Evolutionary conservation across 2,329 filamentous ascomycete genomes (phyloP).

Genomic region (Apiospora hydei): DNA sequence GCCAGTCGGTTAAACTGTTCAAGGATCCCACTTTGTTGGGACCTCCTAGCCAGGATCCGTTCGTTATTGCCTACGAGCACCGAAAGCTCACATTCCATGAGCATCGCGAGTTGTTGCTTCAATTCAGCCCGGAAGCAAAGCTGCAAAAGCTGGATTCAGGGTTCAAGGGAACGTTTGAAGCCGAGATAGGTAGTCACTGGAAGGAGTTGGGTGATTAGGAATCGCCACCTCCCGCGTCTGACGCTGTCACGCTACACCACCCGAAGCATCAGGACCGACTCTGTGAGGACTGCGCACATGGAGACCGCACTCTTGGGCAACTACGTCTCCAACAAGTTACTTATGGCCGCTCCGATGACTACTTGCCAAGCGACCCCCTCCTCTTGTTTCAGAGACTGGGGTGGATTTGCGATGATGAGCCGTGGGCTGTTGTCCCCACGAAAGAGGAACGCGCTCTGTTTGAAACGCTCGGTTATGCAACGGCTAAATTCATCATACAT

Average conservation of each 20-base stretch:
- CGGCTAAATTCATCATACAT: background rate
- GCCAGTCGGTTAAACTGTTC: slow-evolving; percentile 38
- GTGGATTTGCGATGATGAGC: background rate
- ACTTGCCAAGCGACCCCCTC: background rate
- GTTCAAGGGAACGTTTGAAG: background rate
- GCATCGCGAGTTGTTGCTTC: slow-evolving; percentile 40
- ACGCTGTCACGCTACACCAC: background rate
- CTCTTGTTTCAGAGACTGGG: slow-evolving; percentile 10
- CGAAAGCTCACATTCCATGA: slow-evolving; percentile 42
- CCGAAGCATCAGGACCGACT: background rate
- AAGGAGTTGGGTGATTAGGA: slow-evolving; percentile 7
- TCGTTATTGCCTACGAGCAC: slow-evolving; percentile 39
- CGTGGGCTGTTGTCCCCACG: background rate
- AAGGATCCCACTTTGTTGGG: slow-evolving; percentile 38
- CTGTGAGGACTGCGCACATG: background rate
- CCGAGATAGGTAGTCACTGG: slow-evolving; percentile 29
- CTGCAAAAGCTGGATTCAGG: slow-evolving; percentile 26
- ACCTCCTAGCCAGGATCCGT: slow-evolving; percentile 36
- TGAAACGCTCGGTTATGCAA: slow-evolving; percentile 5
- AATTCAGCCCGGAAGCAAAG: slow-evolving; percentile 29
- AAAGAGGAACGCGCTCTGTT: background rate
- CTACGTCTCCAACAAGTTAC: background rate
- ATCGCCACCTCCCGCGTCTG: background rate
- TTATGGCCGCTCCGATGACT: background rate
- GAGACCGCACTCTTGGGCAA: background rate